phyloP scores from a whole-genome alignment of 2,329 filamentous ascomycete species.

The Apiospora marii region DNA sequence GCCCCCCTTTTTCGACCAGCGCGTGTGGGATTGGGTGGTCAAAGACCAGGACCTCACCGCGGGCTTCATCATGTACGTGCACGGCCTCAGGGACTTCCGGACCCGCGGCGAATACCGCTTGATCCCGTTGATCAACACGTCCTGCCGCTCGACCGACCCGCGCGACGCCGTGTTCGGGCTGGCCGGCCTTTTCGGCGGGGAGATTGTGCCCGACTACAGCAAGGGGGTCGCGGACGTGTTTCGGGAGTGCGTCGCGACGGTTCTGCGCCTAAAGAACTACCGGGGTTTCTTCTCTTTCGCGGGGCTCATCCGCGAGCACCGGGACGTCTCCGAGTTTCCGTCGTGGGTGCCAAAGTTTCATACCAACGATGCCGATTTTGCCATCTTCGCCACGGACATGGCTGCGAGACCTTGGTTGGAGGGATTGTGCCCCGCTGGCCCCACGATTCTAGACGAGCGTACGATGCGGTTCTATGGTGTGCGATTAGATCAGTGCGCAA shows the following conservation, averaged over 20 bases:
- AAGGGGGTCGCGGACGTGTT: conserved; percentile 18
- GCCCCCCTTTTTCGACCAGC: not conserved
- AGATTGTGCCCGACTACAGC: conserved; percentile 7
- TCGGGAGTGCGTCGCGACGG: conserved; percentile 5
- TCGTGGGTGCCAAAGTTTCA: conserved; percentile 23
- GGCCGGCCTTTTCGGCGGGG: not conserved
- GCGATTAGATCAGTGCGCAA: not conserved
- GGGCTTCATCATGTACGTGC: too few species aligned
- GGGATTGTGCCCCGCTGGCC: not conserved
- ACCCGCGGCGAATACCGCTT: conserved; percentile 5
- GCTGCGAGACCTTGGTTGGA: not conserved
- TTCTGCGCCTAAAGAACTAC: conserved; percentile 8
- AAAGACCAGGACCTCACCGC: too few species aligned
- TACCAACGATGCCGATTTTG: not conserved
- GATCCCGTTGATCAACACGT: not conserved
- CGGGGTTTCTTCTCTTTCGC: conserved; percentile 12
- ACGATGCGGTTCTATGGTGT: not conserved
- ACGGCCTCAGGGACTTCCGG: not conserved
- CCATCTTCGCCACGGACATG: not conserved
- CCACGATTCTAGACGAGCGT: conserved; percentile 3
- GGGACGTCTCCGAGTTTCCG: conserved; percentile 2
- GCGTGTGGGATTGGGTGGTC: not conserved
- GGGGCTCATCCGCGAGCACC: conserved; percentile 16
- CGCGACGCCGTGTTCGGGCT: conserved; percentile 23
- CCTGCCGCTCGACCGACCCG: conserved; percentile 10